A percentile compares a stretch with the other conserved stretches of the same genome.
Evolutionary conservation across 169 alveolate genomes (phyloP).

Genomic region (Amoebophrya sp.): DNA sequence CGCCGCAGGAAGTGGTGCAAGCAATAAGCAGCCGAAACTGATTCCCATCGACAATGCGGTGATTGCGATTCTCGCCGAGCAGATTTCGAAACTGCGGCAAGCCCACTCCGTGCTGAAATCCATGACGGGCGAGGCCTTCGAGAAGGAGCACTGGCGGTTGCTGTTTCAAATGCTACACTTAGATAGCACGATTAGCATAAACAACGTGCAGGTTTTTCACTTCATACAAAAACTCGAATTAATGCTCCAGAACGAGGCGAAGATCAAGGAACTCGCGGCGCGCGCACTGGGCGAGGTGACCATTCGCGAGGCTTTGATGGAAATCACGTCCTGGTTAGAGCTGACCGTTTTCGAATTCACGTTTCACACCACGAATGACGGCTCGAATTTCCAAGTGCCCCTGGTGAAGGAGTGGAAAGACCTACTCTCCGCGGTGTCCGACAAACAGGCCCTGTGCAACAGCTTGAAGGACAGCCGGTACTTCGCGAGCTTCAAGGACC

Average conservation of each 20-base stretch:
- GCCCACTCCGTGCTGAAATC: constrained; percentile 66
- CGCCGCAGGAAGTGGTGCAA: not conserved
- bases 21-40: constrained; percentile 30
- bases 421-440: constrained; percentile 76
- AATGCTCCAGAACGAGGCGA: constrained; percentile 60
- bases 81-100: constrained; percentile 58
- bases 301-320: constrained; percentile 83
- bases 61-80: constrained; percentile 54
- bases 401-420: constrained; percentile 88
- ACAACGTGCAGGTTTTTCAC: constrained; percentile 67
- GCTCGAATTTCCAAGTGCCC: constrained; percentile 63
- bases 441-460: constrained; percentile 70
- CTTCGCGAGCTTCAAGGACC: constrained; percentile 57
- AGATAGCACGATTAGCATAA: constrained; percentile 67
- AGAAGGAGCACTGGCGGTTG: constrained; percentile 84
- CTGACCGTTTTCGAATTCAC: constrained; percentile 72
- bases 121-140: constrained; percentile 83
- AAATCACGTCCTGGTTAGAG: constrained; percentile 83
- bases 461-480: constrained; percentile 60
- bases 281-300: constrained; percentile 86
- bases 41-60: constrained; percentile 59
- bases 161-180: constrained; percentile 67
- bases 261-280: constrained; percentile 74
- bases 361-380: constrained; percentile 63
- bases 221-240: constrained; percentile 61